Evolutionary conservation across 1,284 basidiomycete genomes (phyloP), one percentile per base, ranked within the genome.

Genomic region (Cerrena zonata): DNA sequence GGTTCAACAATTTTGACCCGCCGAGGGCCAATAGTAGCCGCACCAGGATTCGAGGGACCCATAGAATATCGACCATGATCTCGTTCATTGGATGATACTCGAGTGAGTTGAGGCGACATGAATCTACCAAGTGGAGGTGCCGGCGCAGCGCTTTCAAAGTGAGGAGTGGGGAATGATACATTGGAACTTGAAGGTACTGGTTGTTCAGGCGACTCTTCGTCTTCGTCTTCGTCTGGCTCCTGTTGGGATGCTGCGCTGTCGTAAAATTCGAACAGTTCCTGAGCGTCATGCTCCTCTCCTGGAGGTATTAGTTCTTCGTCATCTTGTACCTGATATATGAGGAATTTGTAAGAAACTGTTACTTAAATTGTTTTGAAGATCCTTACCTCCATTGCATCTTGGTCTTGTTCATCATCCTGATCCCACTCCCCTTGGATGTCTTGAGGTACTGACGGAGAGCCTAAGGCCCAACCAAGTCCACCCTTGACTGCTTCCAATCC

Each of bases 81-180:
- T 49, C 62, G 45, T 54, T 49, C 48, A 30, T 24, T 22, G 15
- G 5, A 5, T 19, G 36, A 46, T 12, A 36, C 45, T 15, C 61
- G 54, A 4, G 58, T 53, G 7, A 60, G 58, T 52, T 73, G 79
- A 0, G 80, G 80, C 0, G 80, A 82, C 76, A 79, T 78, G 65
- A 83, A 84, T 2, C 69, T 65, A 13, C 74, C 65, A 13, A 68
- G 56, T 24, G 52, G 58, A 49, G 42, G 47, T 19, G 40, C 58
- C 39, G 38, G 58, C 50, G 54, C 22, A 24, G 30, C 11, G 45
- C 25, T 13, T 45, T 51, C n/a, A 23, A 36, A 23, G 23, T 23
- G 40, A 48, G 48, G 41, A 40, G 47, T 42, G 51, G 51, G 43
- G 36, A 34, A 51, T n/a, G n/a, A n/a, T n/a, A n/a, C n/a, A n/a